phyloP scores from a whole-genome alignment of 1,284 basidiomycete species.

The Tylopilus orsonianus region DNA sequence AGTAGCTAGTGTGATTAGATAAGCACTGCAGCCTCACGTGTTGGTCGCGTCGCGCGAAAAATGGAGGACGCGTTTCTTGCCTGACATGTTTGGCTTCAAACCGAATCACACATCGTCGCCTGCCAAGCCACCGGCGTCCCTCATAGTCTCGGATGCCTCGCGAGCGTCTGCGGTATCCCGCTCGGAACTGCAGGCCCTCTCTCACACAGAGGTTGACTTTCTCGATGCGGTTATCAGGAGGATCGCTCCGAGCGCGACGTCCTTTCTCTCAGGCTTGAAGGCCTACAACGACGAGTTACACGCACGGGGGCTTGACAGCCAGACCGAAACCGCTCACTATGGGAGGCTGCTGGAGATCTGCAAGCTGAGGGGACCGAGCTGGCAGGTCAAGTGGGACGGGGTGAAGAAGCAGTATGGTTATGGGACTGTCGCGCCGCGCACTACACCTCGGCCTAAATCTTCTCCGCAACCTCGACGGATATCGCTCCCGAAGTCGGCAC shows the following conservation, averaged over 20 bases:
- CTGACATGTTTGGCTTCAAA: constrained; percentile 31
- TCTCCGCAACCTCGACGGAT: constrained; percentile 16
- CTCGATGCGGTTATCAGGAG: constrained; percentile 71
- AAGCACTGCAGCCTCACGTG: constrained; percentile 30
- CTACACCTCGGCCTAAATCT: constrained; percentile 11
- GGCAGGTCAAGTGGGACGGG: constrained; percentile 73
- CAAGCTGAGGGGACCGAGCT: constrained; percentile 70
- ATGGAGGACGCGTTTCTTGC: constrained; percentile 10
- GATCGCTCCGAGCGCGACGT: constrained; percentile 62
- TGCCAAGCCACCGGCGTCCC: constrained; percentile 25
- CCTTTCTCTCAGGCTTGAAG: constrained; percentile 75
- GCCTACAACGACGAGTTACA: constrained; percentile 76
- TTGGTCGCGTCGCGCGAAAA: constrained; percentile 28
- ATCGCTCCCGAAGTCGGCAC: constrained; percentile 16
- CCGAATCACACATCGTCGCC: constrained; percentile 34
- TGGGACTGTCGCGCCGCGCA: constrained; percentile 15
- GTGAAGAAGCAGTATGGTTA: constrained; percentile 61
- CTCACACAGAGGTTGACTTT: constrained; percentile 62
- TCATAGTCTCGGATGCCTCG: constrained; percentile 41
- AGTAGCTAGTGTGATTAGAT: constrained; percentile 24
- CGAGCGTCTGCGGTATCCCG: constrained; percentile 45
- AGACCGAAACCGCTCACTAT: constrained; percentile 77
- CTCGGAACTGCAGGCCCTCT: constrained; percentile 59
- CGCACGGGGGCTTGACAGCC: constrained; percentile 72
- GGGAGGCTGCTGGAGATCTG: constrained; percentile 76